A percentile compares a stretch with the other conserved stretches of the same genome.
phyloP scores from a whole-genome alignment of 192 early-diverging fungal genomes.

The Paraglomus occultum region DNA sequence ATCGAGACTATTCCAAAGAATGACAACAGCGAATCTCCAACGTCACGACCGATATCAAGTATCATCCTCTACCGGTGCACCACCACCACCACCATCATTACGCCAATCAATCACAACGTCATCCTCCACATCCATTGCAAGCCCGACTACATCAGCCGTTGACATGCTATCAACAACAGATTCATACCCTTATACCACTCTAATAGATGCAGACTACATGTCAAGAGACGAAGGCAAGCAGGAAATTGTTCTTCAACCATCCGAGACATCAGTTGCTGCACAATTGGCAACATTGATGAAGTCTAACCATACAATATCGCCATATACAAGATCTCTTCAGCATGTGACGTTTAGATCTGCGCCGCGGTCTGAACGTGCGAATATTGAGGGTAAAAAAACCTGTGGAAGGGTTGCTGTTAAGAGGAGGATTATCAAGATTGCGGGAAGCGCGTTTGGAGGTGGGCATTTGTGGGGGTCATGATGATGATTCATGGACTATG shows the following conservation, averaged over 20 bases:
- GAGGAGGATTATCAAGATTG: constrained; percentile 17
- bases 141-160: not conserved
- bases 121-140: constrained; percentile 31
- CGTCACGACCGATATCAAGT: constrained; percentile 20
- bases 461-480: constrained; percentile 16
- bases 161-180: constrained; percentile 5
- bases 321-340: constrained; percentile 73
- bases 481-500: not conserved
- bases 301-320: constrained; percentile 85
- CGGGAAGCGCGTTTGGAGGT: not conserved
- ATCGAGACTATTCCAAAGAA: not conserved
- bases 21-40: constrained; percentile 24
- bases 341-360: constrained; percentile 77
- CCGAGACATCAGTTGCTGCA: constrained; percentile 78
- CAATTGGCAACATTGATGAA: constrained; percentile 82
- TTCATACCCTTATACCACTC: constrained; percentile 23
- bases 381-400: not conserved
- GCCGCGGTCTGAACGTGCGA: constrained; percentile 7
- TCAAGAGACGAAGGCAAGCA: constrained; percentile 21
- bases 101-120: not conserved
- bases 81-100: constrained; percentile 17
- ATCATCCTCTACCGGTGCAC: constrained; percentile 7
- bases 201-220: constrained; percentile 32
- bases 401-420: constrained; percentile 12
- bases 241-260: constrained; percentile 63